phyloP scores from a whole-genome alignment of 2,329 filamentous ascomycete species.

The Ilyonectria destructans region DNA sequence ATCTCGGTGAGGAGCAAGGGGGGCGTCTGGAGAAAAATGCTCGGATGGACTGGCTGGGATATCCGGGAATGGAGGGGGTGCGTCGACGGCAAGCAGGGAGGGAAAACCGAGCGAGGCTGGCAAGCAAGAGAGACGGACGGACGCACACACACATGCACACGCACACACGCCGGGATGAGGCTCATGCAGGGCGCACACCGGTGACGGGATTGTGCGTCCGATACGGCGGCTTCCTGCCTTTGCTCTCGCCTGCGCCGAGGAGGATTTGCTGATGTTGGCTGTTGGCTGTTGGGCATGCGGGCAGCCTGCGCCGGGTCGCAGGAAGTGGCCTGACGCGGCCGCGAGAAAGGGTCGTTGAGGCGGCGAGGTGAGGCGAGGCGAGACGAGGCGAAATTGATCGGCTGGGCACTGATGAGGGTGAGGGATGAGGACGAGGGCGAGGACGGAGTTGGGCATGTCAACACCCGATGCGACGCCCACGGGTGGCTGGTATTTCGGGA shows the following conservation, averaged over 20 bases:
- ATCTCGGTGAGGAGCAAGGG: slow-evolving; percentile 4
- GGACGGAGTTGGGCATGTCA: slow-evolving; percentile 2
- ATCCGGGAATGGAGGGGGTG: slow-evolving; percentile 6
- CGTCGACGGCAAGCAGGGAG: neutral
- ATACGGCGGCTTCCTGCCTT: slow-evolving; percentile 3
- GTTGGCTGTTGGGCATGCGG: slow-evolving; percentile 10
- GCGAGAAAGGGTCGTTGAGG: slow-evolving; percentile 12
- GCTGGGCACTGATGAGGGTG: neutral
- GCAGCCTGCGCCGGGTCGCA: slow-evolving; percentile 4
- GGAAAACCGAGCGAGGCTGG: slow-evolving; percentile 6
- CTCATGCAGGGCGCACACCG: slow-evolving; percentile 30
- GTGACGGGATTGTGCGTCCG: slow-evolving; percentile 29
- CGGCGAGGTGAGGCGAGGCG: neutral
- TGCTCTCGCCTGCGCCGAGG: neutral
- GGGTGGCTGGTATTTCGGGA: neutral
- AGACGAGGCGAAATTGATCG: neutral
- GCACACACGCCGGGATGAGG: slow-evolving; percentile 13
- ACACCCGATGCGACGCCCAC: slow-evolving; percentile 8
- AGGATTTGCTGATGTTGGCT: neutral
- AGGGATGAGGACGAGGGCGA: neutral
- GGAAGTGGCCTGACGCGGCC: slow-evolving; percentile 10
- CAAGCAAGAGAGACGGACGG: neutral
- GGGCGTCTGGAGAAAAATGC: neutral
- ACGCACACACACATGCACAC: neutral
- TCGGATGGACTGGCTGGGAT: neutral